Evolutionary conservation across 768 basidiomycete species (phyloP), one percentile per base, ranked within the genome.

Genomic region (Cystobasidium onofrii): DNA sequence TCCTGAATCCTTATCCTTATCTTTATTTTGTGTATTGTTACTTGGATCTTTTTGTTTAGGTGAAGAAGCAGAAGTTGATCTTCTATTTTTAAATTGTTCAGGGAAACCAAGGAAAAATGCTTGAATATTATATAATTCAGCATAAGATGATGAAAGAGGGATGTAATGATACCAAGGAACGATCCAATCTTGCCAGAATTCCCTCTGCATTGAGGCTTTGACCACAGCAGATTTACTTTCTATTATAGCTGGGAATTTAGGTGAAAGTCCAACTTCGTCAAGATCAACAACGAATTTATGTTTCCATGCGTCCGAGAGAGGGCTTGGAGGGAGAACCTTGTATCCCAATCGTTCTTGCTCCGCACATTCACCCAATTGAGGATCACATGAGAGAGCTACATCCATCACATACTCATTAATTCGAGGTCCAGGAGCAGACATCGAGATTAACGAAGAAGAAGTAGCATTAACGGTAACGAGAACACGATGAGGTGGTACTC

Each of bases 221-320:
- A 79, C 39, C 27, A 79, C 79, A 17, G 79, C 79, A 31, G 91
- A 92, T 80, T 95, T 91, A 65, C 90, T 91, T 57, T 88, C 89
- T 78, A 92, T 82, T 79, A 91, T 87, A 0, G 88, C 85, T 84
- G 91, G 87, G 81, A 96, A 93, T n/a, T 91, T 85, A 2, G 89
- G 95, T 43, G 90, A 92, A 80, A 97, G 96, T 20, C 91, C 89
- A 89, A 93, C 93, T 31, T 94, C 94, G 79, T 97, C 94, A 73
- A 98, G 81, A 81, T 97, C 95, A 74, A 93, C 81, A 41, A 96
- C 85, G 78, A 92, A 91, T 83, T 96, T 96, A 83, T 93, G 91
- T 72, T 88, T 84, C 94, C 94, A 98, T 78, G 92, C 89, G 70
- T 87, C 85, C 6, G 91, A 91, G 0, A 98, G 83, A 1, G 89